Percentiles rank a stretch among this genome's conserved stretches.
These are phyloP conservation scores for Pyronema omphalodes DNA, from an alignment of 495 filamentous ascomycete genomes.

Conservation along the genomic window DNA sequence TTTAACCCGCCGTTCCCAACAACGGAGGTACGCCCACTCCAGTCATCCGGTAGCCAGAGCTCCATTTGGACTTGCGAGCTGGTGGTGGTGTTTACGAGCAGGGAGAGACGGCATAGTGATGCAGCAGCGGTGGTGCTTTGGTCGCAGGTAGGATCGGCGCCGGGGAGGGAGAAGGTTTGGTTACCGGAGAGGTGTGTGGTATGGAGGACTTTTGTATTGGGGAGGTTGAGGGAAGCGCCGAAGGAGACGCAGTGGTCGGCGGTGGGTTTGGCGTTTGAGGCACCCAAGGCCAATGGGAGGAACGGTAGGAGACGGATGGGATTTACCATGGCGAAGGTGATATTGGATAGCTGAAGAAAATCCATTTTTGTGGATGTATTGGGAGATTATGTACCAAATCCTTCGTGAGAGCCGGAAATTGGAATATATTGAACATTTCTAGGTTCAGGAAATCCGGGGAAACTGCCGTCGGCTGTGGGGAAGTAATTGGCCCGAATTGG, in stretches of 20 bases:
- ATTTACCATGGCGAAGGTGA: too few relatives aligned
- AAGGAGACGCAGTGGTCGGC: not conserved
- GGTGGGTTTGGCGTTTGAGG: not conserved
- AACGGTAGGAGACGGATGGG: not conserved
- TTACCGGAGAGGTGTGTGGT: not conserved
- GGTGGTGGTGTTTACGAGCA: not conserved
- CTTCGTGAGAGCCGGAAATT: too few relatives aligned
- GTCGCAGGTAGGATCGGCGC: not conserved
- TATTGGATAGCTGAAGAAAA: too few relatives aligned
- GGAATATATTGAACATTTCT: too few relatives aligned
- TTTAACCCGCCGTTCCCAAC: not conserved
- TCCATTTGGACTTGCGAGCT: not conserved
- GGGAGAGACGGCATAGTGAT: not conserved
- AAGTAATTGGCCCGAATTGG: too few relatives aligned
- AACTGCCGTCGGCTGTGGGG: too few relatives aligned
- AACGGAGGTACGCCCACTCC: not conserved
- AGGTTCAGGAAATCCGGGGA: too few relatives aligned
- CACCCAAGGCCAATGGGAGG: not conserved
- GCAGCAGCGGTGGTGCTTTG: not conserved
- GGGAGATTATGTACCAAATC: too few relatives aligned
- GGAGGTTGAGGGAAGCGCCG: not conserved
- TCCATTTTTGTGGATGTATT: too few relatives aligned
- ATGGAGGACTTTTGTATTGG: not conserved
- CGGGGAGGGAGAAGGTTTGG: not conserved
- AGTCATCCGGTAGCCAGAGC: slow-evolving; percentile 1